Evolutionary conservation across 2,329 filamentous ascomycete genomes (phyloP).

Genomic region (Grosmannia huntii): DNA sequence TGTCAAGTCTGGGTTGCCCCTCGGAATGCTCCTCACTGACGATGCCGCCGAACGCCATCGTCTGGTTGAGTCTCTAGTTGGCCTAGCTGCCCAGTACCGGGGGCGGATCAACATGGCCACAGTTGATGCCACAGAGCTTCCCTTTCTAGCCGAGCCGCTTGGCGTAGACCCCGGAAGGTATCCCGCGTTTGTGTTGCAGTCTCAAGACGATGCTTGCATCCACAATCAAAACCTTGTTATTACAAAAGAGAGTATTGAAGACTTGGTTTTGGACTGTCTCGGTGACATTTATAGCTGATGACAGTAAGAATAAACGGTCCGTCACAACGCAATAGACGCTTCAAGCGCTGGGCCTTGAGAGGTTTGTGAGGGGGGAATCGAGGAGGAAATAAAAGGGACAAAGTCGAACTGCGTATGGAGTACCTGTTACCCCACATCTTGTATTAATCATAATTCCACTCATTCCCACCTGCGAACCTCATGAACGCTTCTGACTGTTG

Average conservation of each 20-base stretch:
- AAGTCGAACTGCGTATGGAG: too few species aligned
- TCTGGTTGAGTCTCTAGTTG: not conserved
- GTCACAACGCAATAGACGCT: too few species aligned
- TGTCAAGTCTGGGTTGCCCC: not conserved
- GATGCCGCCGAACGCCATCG: not conserved
- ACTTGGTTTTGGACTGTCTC: not conserved
- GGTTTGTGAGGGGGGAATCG: too few species aligned
- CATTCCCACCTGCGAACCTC: too few species aligned
- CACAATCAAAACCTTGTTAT: not conserved
- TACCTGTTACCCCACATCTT: too few species aligned
- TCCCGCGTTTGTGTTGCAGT: not conserved
- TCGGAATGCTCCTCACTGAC: not conserved
- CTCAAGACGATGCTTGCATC: not conserved
- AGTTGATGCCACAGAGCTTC: not conserved
- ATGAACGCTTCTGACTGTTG: too few species aligned
- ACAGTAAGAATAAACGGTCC: too few species aligned
- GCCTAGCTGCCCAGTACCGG: not conserved
- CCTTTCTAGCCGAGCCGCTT: not conserved
- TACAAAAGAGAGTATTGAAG: not conserved
- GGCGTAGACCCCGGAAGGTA: not conserved
- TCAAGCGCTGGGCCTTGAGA: too few species aligned
- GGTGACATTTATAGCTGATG: too few species aligned
- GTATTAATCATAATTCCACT: too few species aligned
- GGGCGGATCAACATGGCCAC: not conserved
- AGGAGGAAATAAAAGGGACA: too few species aligned